These are phyloP conservation scores for Cucumis sativus DNA, from an alignment of 306 rosid species.

Conservation along the genomic window DNA sequence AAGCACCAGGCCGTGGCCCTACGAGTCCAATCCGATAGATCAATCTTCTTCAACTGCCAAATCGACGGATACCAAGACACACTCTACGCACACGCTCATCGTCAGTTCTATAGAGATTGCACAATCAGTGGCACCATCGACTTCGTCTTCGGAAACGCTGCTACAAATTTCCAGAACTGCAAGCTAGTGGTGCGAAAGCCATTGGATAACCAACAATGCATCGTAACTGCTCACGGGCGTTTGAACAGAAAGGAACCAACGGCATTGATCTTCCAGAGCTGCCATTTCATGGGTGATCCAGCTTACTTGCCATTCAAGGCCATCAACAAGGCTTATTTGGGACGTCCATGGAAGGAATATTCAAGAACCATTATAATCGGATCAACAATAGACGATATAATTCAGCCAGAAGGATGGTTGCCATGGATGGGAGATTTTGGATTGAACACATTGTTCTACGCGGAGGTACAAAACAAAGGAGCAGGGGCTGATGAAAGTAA, in stretches of 20 bases:
- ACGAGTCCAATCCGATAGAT: conserved; percentile 7
- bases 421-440: conserved; percentile 17
- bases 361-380: conserved; percentile 38
- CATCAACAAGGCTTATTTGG: conserved; percentile 16
- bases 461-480: conserved; percentile 30
- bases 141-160: conserved; percentile 15
- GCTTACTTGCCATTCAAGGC: not conserved
- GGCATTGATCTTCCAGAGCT: conserved; percentile 26
- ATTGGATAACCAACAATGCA: conserved; percentile 11
- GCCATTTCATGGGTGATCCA: conserved; percentile 23
- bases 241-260: not conserved
- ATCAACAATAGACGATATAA: conserved; percentile 11
- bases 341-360: conserved; percentile 41
- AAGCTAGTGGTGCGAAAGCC: conserved; percentile 21
- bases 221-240: conserved; percentile 39
- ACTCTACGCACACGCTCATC: conserved; percentile 15
- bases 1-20: conserved; percentile 27
- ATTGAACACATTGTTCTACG: conserved; percentile 15
- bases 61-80: conserved; percentile 23
- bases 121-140: conserved; percentile 18
- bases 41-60: conserved; percentile 18
- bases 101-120: conserved; percentile 23
- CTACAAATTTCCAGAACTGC: conserved; percentile 23
- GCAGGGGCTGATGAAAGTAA: conserved; percentile 3
- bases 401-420: conserved; percentile 23